Evolutionary conservation across 2,329 filamentous ascomycete genomes (phyloP), one percentile per base, ranked within the genome.

Genomic region (Diaporthe citri): DNA sequence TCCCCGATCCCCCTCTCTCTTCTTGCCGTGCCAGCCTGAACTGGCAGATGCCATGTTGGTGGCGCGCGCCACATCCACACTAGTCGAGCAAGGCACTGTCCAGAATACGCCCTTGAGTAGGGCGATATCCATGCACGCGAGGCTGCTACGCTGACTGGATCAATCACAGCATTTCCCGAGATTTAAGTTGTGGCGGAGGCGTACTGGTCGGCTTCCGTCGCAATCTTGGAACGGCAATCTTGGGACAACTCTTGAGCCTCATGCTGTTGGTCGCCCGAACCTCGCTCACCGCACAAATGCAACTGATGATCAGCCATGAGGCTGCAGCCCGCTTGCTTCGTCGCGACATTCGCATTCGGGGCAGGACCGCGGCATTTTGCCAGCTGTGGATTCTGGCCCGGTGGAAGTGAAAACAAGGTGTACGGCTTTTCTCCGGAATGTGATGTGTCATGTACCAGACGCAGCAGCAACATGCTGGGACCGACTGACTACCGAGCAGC

Each of bases 1-100:
- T 76, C 57, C 74, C 72, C 71, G 74, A 67, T 62, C 28, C 56
- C 34, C 34, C 48, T 55, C 48, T 57, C 28, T 48, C 34, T 39
- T 25, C 67, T 52, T 36, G 56, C 46, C 36, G 39, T 46, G 28
- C 12, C 52, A 70, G 39, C 43, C 28, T 31, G 43, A 39, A 25
- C 46, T 69, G 43, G 31, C 60, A 55, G 59, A 25, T 67, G 52
- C 41, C 48, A 64, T 59, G 55, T 51, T 62, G 62, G 31, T 62
- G 62, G 31, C 36, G 56, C 60, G 71, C 71, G 74, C 62, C 71
- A 70, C 74, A 73, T 56, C 71, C 41, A 39, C 73, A 36, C 34
- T 43, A 22, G 43, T 15, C 34, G 28, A 17, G 46, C 48, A 31
- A 41, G 56, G 46, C 51, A 41, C 31, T 55, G 46, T 64, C 31